Percentiles rank a stretch among this genome's conserved stretches.
phyloP scores from a whole-genome alignment of 371 early-diverging fungal genomes.

The Actinomortierella ambigua region DNA sequence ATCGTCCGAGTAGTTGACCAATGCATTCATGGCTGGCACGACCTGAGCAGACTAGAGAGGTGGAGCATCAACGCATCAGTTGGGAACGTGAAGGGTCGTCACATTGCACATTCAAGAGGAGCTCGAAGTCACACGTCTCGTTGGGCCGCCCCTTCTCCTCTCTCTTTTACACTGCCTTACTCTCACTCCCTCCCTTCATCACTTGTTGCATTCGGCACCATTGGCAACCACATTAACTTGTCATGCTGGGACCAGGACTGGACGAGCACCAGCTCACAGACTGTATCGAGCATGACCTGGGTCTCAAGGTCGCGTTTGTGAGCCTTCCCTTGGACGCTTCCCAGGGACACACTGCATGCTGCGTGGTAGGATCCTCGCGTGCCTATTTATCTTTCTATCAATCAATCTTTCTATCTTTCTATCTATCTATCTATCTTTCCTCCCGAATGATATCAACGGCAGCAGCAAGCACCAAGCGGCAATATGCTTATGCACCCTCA shows the following conservation, averaged over 20 bases:
- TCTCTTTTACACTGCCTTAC: too few relatives aligned
- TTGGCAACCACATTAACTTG: too few relatives aligned
- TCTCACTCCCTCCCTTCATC: too few relatives aligned
- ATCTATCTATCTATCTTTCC: conserved; percentile 4
- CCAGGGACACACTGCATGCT: conserved; percentile 62
- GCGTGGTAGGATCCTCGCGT: conserved; percentile 53
- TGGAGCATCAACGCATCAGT: too few relatives aligned
- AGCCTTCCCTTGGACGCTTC: conserved; percentile 59
- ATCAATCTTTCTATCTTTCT: neutral
- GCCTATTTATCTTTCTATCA: neutral
- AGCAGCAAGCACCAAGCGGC: conserved; percentile 12
- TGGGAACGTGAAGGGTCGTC: too few relatives aligned
- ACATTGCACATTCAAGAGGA: too few relatives aligned
- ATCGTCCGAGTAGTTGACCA: too few relatives aligned
- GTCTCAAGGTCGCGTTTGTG: conserved; percentile 67
- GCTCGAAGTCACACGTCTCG: too few relatives aligned
- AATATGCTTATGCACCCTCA: neutral
- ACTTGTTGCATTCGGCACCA: too few relatives aligned
- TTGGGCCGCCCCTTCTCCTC: too few relatives aligned
- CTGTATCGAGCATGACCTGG: conserved; percentile 57
- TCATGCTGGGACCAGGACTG: conserved; percentile 40
- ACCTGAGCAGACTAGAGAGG: too few relatives aligned
- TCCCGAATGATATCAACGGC: conserved; percentile 9
- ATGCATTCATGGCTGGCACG: too few relatives aligned
- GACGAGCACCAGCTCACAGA: conserved; percentile 32